Evolutionary conservation across 2,329 filamentous ascomycete genomes (phyloP).

Genomic region (Pestalotiopsis sp.): DNA sequence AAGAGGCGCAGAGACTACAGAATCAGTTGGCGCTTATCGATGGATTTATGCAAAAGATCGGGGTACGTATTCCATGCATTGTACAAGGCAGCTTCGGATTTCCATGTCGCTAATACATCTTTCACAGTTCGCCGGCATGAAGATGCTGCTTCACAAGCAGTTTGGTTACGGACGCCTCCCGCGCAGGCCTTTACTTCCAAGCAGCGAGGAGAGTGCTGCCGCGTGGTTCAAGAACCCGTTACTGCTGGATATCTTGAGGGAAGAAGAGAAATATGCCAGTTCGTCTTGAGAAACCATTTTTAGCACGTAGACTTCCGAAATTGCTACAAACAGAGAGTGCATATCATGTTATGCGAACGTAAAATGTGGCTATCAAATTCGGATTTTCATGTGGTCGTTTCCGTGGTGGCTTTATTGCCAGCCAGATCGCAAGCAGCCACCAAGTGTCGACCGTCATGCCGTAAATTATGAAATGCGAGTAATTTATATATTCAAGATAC

Average conservation of each 20-base stretch:
- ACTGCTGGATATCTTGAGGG: conserved; percentile 2
- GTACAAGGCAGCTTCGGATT: too few species aligned
- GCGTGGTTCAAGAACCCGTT: conserved; percentile 13
- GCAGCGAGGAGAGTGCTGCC: background rate
- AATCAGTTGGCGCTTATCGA: conserved; percentile 11
- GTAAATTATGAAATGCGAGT: background rate
- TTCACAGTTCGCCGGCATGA: conserved; percentile 14
- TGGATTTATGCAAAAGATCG: conserved; percentile 15
- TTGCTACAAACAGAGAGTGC: background rate
- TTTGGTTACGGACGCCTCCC: conserved; percentile 14
- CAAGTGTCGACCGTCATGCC: background rate
- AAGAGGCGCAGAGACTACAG: conserved; percentile 14
- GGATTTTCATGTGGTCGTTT: too few species aligned
- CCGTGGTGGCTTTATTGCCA: too few species aligned
- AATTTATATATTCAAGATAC: background rate
- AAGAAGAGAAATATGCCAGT: conserved; percentile 4
- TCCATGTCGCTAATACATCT: background rate
- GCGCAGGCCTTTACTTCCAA: conserved; percentile 11
- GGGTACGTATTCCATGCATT: background rate
- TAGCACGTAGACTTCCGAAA: too few species aligned
- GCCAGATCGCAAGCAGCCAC: too few species aligned
- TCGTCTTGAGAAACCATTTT: background rate
- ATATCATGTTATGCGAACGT: background rate
- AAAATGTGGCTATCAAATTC: too few species aligned
- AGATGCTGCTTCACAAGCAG: conserved; percentile 14